Percentiles rank a stretch among this genome's conserved stretches.
Conservation (phyloP, 768 basidiomycete genomes). For the Lentinula aciculospora region DNA sequence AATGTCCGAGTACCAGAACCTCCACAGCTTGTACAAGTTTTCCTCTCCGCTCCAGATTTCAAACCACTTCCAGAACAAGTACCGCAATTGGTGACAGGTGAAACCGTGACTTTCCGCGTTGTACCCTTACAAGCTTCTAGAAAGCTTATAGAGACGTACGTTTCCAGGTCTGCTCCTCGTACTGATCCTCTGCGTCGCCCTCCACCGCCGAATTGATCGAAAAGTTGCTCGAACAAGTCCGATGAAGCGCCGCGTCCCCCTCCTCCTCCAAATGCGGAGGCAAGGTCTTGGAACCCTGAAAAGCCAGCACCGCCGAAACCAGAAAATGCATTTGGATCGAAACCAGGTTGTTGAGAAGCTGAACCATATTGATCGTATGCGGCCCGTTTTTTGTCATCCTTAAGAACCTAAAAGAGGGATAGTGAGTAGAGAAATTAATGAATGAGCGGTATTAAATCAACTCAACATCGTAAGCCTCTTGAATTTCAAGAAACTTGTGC, state of each 20-base stretch:
- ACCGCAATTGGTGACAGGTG: conserved; percentile 77
- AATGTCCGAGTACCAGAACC: conserved; percentile 88
- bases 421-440: conserved; percentile 13
- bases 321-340: conserved; percentile 84
- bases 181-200: conserved; percentile 39
- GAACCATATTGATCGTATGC: conserved; percentile 90
- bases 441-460: conserved; percentile 7
- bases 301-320: conserved; percentile 52
- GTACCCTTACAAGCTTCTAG: conserved; percentile 94
- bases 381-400: conserved; percentile 90
- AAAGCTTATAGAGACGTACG: conserved; percentile 71
- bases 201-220: conserved; percentile 58
- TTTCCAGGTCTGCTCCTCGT: conserved; percentile 81
- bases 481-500: conserved; percentile 94
- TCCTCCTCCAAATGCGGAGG: conserved; percentile 46
- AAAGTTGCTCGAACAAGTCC: conserved; percentile 84
- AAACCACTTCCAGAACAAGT: conserved; percentile 85
- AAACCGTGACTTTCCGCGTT: conserved; percentile 65
- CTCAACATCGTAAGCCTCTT: conserved; percentile 90
- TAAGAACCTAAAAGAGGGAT: conserved; percentile 58
- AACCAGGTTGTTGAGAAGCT: conserved; percentile 89
- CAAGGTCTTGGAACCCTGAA: conserved; percentile 69
- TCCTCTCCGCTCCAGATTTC: conserved; percentile 79
- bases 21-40: conserved; percentile 72
- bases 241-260: conserved; percentile 36